Base-by-base conservation (phyloP, 2,329 filamentous ascomycete species). In the Tympanopsis confertula region DNA sequence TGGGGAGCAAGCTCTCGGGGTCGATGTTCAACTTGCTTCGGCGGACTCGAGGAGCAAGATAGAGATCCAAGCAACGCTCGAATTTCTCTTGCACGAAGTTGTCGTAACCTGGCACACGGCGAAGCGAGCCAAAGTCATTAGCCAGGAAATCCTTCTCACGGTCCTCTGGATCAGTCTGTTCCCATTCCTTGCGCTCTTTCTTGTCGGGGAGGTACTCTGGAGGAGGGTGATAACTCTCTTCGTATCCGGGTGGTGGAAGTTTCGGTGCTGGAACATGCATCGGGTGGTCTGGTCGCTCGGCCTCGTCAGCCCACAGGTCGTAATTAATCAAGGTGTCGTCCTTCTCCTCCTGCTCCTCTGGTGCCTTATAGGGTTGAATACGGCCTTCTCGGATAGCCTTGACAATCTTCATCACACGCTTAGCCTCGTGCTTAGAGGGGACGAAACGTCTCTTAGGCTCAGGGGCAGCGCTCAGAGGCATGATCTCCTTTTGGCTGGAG, bases 241-340 rank as follows among this genome's bases (percentile, higher is more conserved):
- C 88, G 56, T 94, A 95, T 38, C 87, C 87, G 19, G 91, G 91
- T 26, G 91, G 89, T 19, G 89, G 79, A 36, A 93, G 69, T 57
- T 98, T 98, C 4, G 91, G 91, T 1, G 91, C 89, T 13, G 91
- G 84, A 39, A 96, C 82, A 52, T 95, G 86, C 88, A 96, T 96
- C 24, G 83, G 69, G 57, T 96, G 85, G 43, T 88, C 82, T 22
- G 83, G 76, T 48, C 82, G 74, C 10, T 86, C 77, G 47, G 82
- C 75, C 58, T 98, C 89, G 52, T 96, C 85, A 38, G 89, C 86
- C 91, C 91, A 98, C 39, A 98, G 74, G 53, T 98, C 91, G 52
- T 87, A 94, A 51, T 78, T 79, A 18, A 73, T 72, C 29, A 82
- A 68, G 38, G 83, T 78, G 41, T 83, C 69, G 39, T 85, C 78